Conservation (phyloP, 257 asterid species). For the Solanum medicagineum region DNA sequence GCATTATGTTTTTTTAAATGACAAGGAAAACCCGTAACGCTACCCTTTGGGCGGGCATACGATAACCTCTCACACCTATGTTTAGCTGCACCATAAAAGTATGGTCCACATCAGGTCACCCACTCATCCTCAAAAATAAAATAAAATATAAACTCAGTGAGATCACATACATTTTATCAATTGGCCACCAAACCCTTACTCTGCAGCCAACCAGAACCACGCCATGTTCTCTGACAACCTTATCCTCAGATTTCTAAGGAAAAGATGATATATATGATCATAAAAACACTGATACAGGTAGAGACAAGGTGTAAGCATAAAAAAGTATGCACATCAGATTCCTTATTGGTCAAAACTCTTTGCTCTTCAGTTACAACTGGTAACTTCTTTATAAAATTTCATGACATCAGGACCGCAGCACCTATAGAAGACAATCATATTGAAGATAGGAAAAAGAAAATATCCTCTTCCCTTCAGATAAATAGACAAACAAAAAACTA, state of each 20-base stretch:
- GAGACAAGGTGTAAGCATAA: background rate
- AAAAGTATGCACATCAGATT: background rate
- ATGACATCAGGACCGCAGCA: background rate
- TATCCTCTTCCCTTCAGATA: background rate
- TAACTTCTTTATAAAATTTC: background rate
- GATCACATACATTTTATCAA: constrained; percentile 16
- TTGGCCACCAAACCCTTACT: constrained; percentile 26
- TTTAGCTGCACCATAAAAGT: background rate
- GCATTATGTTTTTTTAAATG: too few relatives aligned
- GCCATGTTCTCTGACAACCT: background rate
- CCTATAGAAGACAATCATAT: background rate
- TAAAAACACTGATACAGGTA: background rate
- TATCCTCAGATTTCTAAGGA: constrained; percentile 5
- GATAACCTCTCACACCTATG: too few relatives aligned
- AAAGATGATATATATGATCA: background rate
- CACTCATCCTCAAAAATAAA: too few relatives aligned
- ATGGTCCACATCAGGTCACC: too few relatives aligned
- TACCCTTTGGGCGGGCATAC: too few relatives aligned
- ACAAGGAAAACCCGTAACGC: too few relatives aligned
- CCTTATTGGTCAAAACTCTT: background rate
- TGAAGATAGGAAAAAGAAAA: background rate
- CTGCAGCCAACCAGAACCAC: constrained; percentile 11
- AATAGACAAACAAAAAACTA: background rate
- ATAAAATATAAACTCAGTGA: background rate
- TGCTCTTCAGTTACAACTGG: background rate